Evolutionary conservation across 306 rosid genomes (phyloP).

Genomic region (Vigna mungo): DNA sequence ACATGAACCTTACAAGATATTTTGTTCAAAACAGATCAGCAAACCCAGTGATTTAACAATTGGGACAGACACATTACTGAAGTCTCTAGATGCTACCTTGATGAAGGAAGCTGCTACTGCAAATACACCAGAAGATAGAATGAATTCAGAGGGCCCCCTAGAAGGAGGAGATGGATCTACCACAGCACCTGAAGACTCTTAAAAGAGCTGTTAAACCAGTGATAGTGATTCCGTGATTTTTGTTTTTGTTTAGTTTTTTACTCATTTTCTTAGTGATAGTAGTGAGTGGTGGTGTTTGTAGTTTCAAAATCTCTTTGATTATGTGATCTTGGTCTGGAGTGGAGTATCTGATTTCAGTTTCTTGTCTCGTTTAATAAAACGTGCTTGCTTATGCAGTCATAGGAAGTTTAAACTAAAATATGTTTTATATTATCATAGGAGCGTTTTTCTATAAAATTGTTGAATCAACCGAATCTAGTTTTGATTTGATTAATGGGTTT

Average conservation of each 20-base stretch:
- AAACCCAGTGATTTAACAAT: conserved; percentile 38
- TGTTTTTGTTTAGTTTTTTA: not conserved
- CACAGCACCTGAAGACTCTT: conserved; percentile 46
- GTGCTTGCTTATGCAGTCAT: not conserved
- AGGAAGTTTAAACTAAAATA: not conserved
- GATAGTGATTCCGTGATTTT: conserved; percentile 19
- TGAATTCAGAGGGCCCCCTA: conserved; percentile 34
- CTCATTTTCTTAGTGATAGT: conserved; percentile 24
- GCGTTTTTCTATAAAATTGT: not conserved
- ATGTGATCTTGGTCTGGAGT: conserved; percentile 31
- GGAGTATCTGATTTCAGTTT: conserved; percentile 23
- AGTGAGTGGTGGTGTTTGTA: conserved; percentile 25
- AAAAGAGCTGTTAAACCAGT: conserved; percentile 40
- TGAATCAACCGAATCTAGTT: not conserved
- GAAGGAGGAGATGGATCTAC: conserved; percentile 44
- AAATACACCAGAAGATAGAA: conserved; percentile 38
- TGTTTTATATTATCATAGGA: not conserved
- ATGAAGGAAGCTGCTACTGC: conserved; percentile 38
- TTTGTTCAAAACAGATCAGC: conserved; percentile 38
- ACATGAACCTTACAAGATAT: not conserved
- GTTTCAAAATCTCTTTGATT: conserved; percentile 24
- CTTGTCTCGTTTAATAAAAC: conserved; percentile 20
- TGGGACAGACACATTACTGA: conserved; percentile 42
- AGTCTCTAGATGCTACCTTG: conserved; percentile 47
- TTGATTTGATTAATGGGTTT: not conserved